Percentiles rank a stretch among this genome's conserved stretches.
phyloP scores from a whole-genome alignment of 768 basidiomycete species.

The Cystobasidium onofrii region DNA sequence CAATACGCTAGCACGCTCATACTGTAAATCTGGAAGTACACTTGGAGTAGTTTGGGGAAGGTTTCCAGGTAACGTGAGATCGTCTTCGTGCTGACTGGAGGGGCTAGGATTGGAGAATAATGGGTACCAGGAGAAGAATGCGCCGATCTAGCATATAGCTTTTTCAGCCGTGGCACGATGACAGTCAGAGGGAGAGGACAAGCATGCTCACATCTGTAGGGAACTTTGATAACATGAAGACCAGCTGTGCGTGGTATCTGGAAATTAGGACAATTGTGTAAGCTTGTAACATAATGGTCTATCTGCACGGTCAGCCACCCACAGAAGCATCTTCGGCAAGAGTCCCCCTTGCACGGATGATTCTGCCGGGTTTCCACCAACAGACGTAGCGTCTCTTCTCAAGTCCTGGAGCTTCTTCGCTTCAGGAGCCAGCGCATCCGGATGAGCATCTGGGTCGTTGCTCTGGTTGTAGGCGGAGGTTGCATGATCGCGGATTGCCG shows the following conservation, averaged over 20 bases:
- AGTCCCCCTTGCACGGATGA: background rate
- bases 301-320: background rate
- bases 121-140: slow-evolving; percentile 42
- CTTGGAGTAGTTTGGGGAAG: slow-evolving; percentile 53
- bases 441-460: slow-evolving; percentile 29
- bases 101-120: slow-evolving; percentile 31
- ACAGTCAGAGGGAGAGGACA: no score
- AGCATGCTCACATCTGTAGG: slow-evolving; percentile 62
- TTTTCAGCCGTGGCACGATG: no score
- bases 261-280: background rate
- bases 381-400: slow-evolving; percentile 16
- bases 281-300: background rate
- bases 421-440: slow-evolving; percentile 29
- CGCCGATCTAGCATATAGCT: slow-evolving; percentile 40
- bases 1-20: slow-evolving; percentile 67
- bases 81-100: slow-evolving; percentile 63
- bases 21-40: slow-evolving; percentile 63
- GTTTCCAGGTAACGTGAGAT: slow-evolving; percentile 67
- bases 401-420: slow-evolving; percentile 18
- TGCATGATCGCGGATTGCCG: slow-evolving; percentile 24
- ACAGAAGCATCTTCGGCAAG: slow-evolving; percentile 24
- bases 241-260: slow-evolving; percentile 87
- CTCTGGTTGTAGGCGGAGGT: background rate
- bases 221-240: slow-evolving; percentile 72
- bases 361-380: background rate